phyloP scores from a whole-genome alignment of 2,329 filamentous ascomycete genomes.

The Gaeumannomyces tritici region DNA sequence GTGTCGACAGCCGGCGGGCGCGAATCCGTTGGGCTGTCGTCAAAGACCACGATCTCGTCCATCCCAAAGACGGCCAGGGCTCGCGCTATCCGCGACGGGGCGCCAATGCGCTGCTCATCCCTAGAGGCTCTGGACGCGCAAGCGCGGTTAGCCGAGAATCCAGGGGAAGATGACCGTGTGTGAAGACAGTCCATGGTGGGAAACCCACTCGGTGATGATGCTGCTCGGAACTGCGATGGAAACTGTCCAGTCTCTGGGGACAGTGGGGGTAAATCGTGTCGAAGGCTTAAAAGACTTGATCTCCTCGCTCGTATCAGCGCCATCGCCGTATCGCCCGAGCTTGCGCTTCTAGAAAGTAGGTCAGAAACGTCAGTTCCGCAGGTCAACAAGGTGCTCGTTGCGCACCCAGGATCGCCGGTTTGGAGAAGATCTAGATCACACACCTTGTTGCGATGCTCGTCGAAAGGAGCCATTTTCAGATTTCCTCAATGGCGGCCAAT shows the following conservation, averaged over 20 bases:
- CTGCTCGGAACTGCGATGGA: slow-evolving; percentile 73
- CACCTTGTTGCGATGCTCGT: slow-evolving; percentile 1
- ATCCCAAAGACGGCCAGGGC: slow-evolving; percentile 75
- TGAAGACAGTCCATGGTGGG: neutral
- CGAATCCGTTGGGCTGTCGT: slow-evolving; percentile 48
- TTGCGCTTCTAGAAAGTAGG: slow-evolving; percentile 40
- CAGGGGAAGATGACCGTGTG: neutral
- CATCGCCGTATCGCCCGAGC: slow-evolving; percentile 25
- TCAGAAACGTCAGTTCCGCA: neutral
- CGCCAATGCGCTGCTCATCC: slow-evolving; percentile 64
- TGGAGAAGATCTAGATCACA: neutral
- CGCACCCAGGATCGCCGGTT: neutral
- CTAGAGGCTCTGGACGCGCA: slow-evolving; percentile 26
- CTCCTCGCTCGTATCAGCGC: slow-evolving; percentile 16
- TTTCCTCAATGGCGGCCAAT: neutral
- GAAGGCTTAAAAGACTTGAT: slow-evolving; percentile 57
- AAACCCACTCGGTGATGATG: slow-evolving; percentile 59
- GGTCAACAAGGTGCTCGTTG: neutral
- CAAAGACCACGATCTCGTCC: slow-evolving; percentile 75
- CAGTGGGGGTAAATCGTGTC: slow-evolving; percentile 55
- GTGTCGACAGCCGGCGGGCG: slow-evolving; percentile 39
- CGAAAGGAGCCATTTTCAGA: slow-evolving; percentile 3
- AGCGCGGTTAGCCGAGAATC: neutral
- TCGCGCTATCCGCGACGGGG: slow-evolving; percentile 68
- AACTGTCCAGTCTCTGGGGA: slow-evolving; percentile 61